A percentile compares a stretch with the other conserved stretches of the same genome.
These are phyloP conservation scores for Odontarrhena argentea DNA, from an alignment of 345 rosid species.

Conservation along the genomic window DNA sequence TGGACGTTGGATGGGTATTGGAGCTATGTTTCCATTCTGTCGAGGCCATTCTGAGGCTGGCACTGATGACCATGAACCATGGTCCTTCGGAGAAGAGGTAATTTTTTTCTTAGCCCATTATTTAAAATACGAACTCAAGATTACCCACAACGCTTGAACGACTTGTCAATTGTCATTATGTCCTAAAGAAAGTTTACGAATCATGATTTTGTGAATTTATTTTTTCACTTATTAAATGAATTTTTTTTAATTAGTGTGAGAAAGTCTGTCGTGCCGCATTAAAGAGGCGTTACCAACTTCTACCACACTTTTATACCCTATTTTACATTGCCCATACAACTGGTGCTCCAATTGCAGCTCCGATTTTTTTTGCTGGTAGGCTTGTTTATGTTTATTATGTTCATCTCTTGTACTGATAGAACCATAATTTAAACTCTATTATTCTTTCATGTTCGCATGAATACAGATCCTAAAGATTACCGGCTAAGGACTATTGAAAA, in stretches of 20 bases:
- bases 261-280: slow-evolving; percentile 88
- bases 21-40: slow-evolving; percentile 91
- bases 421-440: slow-evolving; percentile 1
- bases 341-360: slow-evolving; percentile 80
- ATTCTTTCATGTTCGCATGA: slow-evolving; percentile 6
- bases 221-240: background rate
- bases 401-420: slow-evolving; percentile 20
- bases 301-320: slow-evolving; percentile 84
- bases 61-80: slow-evolving; percentile 84
- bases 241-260: slow-evolving; percentile 63
- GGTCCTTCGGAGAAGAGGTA: slow-evolving; percentile 97
- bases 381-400: slow-evolving; percentile 21
- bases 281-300: slow-evolving; percentile 81
- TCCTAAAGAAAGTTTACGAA: background rate
- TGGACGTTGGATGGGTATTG: slow-evolving; percentile 95
- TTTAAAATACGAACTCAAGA: background rate
- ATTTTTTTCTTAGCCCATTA: background rate
- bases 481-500: slow-evolving; percentile 68
- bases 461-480: slow-evolving; percentile 75
- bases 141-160: background rate
- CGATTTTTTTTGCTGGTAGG: slow-evolving; percentile 82
- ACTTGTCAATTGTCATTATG: slow-evolving; percentile 11
- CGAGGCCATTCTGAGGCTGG: slow-evolving; percentile 81
- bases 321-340: slow-evolving; percentile 76
- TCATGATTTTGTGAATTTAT: background rate